A percentile compares a stretch with the other conserved stretches of the same genome.
Conservation (phyloP, 768 basidiomycete species). For the Baorangia bicolor region DNA sequence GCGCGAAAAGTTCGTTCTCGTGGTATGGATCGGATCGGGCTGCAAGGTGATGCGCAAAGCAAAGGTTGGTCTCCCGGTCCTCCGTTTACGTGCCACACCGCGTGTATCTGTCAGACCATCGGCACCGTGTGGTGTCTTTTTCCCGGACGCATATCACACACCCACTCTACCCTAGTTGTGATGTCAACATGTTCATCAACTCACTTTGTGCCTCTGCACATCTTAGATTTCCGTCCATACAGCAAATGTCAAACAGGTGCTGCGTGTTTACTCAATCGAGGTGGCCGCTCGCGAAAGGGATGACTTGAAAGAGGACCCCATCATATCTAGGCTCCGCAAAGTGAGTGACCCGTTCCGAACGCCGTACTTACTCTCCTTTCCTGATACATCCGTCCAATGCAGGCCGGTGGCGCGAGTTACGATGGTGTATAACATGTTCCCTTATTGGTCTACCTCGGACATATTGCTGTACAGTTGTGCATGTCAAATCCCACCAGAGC, state of each 20-base stretch:
- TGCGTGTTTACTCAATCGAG: slow-evolving; percentile 82
- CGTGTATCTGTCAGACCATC: slow-evolving; percentile 16
- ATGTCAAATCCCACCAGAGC: slow-evolving; percentile 10
- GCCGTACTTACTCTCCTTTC: slow-evolving; percentile 8
- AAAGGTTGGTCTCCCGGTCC: slow-evolving; percentile 54
- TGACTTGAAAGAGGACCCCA: slow-evolving; percentile 86
- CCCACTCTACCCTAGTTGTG: slow-evolving; percentile 24
- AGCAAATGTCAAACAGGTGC: slow-evolving; percentile 80
- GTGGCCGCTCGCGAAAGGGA: slow-evolving; percentile 81
- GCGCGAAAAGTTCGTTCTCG: slow-evolving; percentile 87
- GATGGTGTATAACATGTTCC: slow-evolving; percentile 63
- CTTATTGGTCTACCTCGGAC: slow-evolving; percentile 12
- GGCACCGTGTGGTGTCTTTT: slow-evolving; percentile 6
- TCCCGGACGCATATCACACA: slow-evolving; percentile 23
- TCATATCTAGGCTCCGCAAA: slow-evolving; percentile 79
- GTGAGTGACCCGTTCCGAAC: slow-evolving; percentile 42
- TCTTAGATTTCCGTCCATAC: slow-evolving; percentile 86
- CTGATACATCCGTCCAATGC: slow-evolving; percentile 17
- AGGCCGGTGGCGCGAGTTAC: slow-evolving; percentile 90
- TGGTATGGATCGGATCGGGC: slow-evolving; percentile 77
- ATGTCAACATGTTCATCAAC: slow-evolving; percentile 28
- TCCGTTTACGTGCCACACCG: slow-evolving; percentile 16
- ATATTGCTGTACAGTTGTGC: slow-evolving; percentile 12
- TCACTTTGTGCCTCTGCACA: slow-evolving; percentile 18
- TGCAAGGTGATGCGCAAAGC: slow-evolving; percentile 93